Evolutionary conservation across 2,329 filamentous ascomycete species (phyloP).

Genomic region (Neofusicoccum laricinum): DNA sequence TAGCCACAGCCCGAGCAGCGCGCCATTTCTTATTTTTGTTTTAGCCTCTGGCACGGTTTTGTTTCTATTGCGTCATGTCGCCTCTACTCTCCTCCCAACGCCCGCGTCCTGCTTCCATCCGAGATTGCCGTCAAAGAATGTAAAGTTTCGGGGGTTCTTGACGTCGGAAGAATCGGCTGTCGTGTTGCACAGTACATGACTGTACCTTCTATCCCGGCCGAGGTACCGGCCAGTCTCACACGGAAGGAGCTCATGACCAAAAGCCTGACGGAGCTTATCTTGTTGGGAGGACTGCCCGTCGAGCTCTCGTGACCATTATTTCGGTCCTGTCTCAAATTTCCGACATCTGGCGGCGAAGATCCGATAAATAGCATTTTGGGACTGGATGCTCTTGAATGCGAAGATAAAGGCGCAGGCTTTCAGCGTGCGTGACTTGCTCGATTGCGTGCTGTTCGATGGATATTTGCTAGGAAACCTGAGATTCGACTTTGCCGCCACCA

Average conservation of each 20-base stretch:
- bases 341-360: background rate
- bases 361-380: background rate
- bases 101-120: background rate
- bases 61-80: background rate
- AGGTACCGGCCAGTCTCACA: background rate
- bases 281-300: background rate
- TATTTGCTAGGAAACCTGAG: background rate
- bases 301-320: background rate
- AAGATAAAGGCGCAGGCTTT: background rate
- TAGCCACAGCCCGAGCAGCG: background rate
- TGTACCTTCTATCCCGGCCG: background rate
- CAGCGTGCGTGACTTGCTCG: slow-evolving; percentile 4
- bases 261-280: background rate
- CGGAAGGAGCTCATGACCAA: background rate
- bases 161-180: background rate
- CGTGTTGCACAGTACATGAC: background rate
- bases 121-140: background rate
- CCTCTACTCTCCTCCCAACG: background rate
- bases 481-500: background rate
- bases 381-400: background rate
- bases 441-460: background rate
- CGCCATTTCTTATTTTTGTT: background rate
- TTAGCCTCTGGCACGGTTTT: background rate
- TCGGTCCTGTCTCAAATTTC: background rate
- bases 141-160: background rate